Percentiles rank a stretch among this genome's conserved stretches.
Conservation (phyloP, 2,329 filamentous ascomycete genomes). For the Bertia moriformis region DNA sequence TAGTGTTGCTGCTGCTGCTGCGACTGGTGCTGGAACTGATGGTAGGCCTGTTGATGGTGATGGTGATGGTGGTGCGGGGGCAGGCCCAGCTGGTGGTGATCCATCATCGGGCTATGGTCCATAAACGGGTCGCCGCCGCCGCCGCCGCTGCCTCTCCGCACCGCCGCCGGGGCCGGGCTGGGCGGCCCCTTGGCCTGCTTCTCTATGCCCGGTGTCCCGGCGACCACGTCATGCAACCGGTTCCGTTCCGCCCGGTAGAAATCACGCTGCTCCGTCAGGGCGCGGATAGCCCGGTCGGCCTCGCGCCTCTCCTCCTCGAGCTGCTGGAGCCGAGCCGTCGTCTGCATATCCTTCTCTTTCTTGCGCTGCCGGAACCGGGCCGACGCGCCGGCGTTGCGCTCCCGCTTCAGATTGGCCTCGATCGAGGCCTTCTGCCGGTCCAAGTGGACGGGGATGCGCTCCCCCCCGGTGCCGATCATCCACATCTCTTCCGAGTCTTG, state of each 20-base stretch:
- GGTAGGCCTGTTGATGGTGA: no score
- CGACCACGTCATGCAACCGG: conserved; percentile 52
- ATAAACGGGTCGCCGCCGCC: background rate
- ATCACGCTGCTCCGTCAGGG: conserved; percentile 40
- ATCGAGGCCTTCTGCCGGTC: conserved; percentile 72
- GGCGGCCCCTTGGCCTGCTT: conserved; percentile 25
- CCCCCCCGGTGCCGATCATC: conserved; percentile 14
- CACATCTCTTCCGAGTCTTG: background rate
- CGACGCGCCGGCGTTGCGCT: conserved; percentile 73
- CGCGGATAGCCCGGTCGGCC: conserved; percentile 31
- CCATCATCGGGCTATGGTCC: background rate
- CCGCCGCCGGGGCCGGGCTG: background rate
- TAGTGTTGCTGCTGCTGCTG: no score
- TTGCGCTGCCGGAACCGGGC: conserved; percentile 68
- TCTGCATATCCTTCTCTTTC: conserved; percentile 69
- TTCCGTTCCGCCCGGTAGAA: conserved; percentile 64
- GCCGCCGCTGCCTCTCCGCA: no score
- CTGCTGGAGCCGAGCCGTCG: conserved; percentile 51
- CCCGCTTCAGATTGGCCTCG: conserved; percentile 71
- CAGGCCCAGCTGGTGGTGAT: no score
- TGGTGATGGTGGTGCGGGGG: no score
- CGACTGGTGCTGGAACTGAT: background rate
- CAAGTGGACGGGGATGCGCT: conserved; percentile 46
- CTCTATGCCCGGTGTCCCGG: conserved; percentile 39
- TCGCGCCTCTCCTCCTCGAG: conserved; percentile 56